Conservation (phyloP, 2,329 filamentous ascomycete genomes). For the Pseudofabraea citricarpa region DNA sequence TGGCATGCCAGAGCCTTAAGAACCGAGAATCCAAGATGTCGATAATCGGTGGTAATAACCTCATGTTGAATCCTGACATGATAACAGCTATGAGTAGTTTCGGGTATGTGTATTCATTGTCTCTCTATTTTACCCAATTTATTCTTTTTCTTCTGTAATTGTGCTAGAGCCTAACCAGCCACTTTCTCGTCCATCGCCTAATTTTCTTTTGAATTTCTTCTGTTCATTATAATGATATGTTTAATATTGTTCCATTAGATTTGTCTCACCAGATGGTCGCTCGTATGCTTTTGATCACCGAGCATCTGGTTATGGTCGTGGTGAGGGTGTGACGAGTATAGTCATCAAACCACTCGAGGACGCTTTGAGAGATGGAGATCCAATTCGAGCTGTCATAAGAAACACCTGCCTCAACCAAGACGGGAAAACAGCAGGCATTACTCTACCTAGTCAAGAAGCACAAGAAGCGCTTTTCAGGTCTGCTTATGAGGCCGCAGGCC, state of each 20-base stretch:
- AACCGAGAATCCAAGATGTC: constrained; percentile 38
- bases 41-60: constrained; percentile 34
- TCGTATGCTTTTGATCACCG: constrained; percentile 46
- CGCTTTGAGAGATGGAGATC: constrained; percentile 36
- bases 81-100: constrained; percentile 26
- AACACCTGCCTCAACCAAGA: constrained; percentile 39
- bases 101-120: neutral
- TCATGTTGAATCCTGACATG: constrained; percentile 16
- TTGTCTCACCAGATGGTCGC: constrained; percentile 11
- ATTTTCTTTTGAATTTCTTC: too few species aligned
- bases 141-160: too few species aligned
- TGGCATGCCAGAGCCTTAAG: constrained; percentile 45
- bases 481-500: constrained; percentile 11
- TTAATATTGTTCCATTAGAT: constrained; percentile 9
- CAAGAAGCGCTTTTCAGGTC: constrained; percentile 31
- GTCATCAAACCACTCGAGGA: constrained; percentile 51
- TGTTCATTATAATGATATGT: too few species aligned
- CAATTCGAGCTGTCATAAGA: constrained; percentile 38
- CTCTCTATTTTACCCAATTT: neutral
- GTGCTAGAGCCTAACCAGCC: constrained; percentile 30
- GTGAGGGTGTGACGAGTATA: constrained; percentile 57
- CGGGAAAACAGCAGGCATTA: constrained; percentile 40
- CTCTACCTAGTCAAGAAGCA: constrained; percentile 37
- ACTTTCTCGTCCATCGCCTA: neutral
- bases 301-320: constrained; percentile 60